These are phyloP conservation scores for Yamadazyma kanchanaburiensis DNA, from an alignment of 1,139 yeast species.

Conservation along the genomic window DNA sequence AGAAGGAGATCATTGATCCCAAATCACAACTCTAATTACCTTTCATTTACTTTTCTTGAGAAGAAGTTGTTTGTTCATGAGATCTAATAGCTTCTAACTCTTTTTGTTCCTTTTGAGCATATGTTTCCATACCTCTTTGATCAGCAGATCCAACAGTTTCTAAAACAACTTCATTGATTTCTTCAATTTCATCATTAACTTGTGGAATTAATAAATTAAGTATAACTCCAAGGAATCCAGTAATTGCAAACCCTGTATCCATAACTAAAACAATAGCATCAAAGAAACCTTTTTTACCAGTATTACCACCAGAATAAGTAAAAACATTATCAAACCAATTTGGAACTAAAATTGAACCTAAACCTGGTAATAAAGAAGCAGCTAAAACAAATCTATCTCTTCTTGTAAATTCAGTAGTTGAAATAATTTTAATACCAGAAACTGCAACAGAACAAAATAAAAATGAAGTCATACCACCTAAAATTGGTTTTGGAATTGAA, in stretches of 20 bases:
- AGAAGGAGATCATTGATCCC: not conserved
- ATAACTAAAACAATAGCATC: constrained; percentile 79
- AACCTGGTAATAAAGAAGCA: constrained; percentile 69
- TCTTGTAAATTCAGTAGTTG: constrained; percentile 74
- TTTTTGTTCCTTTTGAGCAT: constrained; percentile 34
- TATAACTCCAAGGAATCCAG: constrained; percentile 74
- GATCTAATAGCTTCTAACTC: constrained; percentile 22
- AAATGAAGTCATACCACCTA: constrained; percentile 93
- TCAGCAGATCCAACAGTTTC: constrained; percentile 48
- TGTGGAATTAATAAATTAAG: constrained; percentile 73
- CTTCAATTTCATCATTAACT: constrained; percentile 61
- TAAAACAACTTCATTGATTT: constrained; percentile 42
- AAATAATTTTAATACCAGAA: constrained; percentile 79
- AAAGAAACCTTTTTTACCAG: constrained; percentile 62
- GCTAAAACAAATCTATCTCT: constrained; percentile 85
- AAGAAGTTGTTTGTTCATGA: constrained; percentile 6
- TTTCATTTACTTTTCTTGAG: constrained; percentile 6
- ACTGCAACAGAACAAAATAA: constrained; percentile 86
- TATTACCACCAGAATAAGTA: constrained; percentile 70
- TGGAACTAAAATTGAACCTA: constrained; percentile 75
- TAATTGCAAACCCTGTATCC: constrained; percentile 85
- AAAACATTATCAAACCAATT: constrained; percentile 74
- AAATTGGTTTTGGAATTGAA: constrained; percentile 77
- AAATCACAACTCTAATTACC: not conserved
- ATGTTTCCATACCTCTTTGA: constrained; percentile 34